phyloP scores from a whole-genome alignment of 2,329 filamentous ascomycete species.

The Ceratocystis destructans region DNA sequence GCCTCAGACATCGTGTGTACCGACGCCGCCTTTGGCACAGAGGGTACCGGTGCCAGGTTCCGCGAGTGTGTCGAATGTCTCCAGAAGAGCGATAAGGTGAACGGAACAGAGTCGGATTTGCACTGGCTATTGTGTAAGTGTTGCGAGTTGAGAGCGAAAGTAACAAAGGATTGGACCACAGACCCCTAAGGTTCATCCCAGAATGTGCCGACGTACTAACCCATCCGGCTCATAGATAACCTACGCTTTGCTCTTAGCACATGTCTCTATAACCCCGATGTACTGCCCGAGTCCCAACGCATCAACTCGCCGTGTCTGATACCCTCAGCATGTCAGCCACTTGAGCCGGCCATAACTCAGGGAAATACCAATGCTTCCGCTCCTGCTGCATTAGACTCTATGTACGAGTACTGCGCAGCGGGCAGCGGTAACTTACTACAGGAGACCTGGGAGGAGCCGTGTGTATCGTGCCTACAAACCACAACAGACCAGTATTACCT shows the following conservation, averaged over 20 bases:
- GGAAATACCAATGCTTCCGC: slow-evolving; percentile 24
- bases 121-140: slow-evolving; percentile 37
- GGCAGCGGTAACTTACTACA: slow-evolving; percentile 27
- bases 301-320: slow-evolving; percentile 33
- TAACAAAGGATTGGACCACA: background rate
- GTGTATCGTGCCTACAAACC: slow-evolving; percentile 32
- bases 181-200: too few species aligned
- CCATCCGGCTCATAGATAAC: slow-evolving; percentile 30
- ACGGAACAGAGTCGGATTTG: slow-evolving; percentile 30
- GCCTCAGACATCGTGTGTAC: slow-evolving; percentile 35
- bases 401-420: slow-evolving; percentile 32
- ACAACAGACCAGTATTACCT: slow-evolving; percentile 32
- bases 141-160: background rate
- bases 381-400: slow-evolving; percentile 20
- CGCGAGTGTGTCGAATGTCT: slow-evolving; percentile 36
- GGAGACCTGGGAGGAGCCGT: slow-evolving; percentile 26
- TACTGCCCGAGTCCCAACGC: slow-evolving; percentile 25
- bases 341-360: slow-evolving; percentile 29
- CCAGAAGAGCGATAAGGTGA: slow-evolving; percentile 31
- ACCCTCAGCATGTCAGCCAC: slow-evolving; percentile 29
- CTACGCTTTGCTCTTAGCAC: slow-evolving; percentile 35
- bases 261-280: slow-evolving; percentile 31
- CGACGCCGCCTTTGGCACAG: slow-evolving; percentile 30
- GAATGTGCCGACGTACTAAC: background rate
- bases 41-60: slow-evolving; percentile 32